These are phyloP conservation scores for Pleodorina starrii DNA, from an alignment of 139 green algal genomes.

Conservation along the genomic window DNA sequence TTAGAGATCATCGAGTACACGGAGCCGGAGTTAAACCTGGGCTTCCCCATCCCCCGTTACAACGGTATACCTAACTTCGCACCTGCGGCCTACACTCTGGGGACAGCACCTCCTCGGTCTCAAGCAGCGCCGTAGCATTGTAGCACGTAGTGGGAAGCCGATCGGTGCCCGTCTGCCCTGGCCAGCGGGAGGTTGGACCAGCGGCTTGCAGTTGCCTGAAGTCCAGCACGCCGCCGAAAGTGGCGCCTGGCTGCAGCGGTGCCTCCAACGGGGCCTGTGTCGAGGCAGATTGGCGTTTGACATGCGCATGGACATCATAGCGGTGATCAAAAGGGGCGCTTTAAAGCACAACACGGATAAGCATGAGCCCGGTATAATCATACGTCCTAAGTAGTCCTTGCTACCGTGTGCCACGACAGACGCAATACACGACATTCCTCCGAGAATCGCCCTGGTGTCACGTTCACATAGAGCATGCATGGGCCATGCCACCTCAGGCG, in stretches of 20 bases:
- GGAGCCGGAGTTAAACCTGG: neutral
- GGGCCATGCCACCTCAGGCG: too few relatives aligned
- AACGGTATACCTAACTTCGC: neutral
- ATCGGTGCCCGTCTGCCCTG: neutral
- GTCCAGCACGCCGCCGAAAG: conserved; percentile 79
- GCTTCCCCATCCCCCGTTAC: neutral
- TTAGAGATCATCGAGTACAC: neutral
- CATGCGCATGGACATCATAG: too few relatives aligned
- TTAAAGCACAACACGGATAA: too few relatives aligned
- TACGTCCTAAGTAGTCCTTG: too few relatives aligned
- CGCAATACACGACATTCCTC: too few relatives aligned
- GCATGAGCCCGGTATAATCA: too few relatives aligned
- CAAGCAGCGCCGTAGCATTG: conserved; percentile 74
- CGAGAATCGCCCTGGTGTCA: too few relatives aligned
- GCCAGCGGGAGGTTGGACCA: neutral
- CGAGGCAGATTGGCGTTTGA: too few relatives aligned
- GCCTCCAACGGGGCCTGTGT: conserved; percentile 77
- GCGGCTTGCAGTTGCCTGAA: too few relatives aligned
- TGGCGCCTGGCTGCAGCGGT: conserved; percentile 75
- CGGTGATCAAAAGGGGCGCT: too few relatives aligned
- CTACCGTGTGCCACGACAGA: too few relatives aligned
- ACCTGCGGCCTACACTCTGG: conserved; percentile 54
- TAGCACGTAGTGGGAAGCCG: neutral
- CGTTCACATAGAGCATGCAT: too few relatives aligned
- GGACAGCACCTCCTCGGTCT: conserved; percentile 74